Percentiles rank a stretch among this genome's conserved stretches.
phyloP scores from a whole-genome alignment of 768 basidiomycete species.

The Leccinellum luteum region DNA sequence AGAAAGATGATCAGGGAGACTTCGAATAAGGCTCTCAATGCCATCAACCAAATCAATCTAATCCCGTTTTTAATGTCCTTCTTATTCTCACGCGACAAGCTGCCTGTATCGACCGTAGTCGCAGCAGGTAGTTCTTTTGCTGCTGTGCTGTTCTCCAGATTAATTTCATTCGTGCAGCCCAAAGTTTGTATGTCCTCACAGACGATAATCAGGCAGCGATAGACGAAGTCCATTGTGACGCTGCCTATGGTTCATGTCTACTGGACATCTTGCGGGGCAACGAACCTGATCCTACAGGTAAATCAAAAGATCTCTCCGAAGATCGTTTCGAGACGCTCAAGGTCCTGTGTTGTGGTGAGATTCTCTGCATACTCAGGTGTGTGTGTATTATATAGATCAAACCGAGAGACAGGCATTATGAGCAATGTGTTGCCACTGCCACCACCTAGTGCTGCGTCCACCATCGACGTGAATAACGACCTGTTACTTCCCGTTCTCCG shows the following conservation, averaged over 20 bases:
- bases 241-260: constrained; percentile 61
- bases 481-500: constrained; percentile 68
- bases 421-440: constrained; percentile 76
- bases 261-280: constrained; percentile 54
- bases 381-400: not conserved
- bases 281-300: constrained; percentile 30
- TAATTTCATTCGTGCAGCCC: constrained; percentile 49
- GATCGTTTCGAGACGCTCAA: constrained; percentile 52
- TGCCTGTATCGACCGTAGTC: constrained; percentile 70
- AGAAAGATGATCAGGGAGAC: constrained; percentile 63
- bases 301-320: constrained; percentile 43
- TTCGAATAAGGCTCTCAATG: constrained; percentile 78
- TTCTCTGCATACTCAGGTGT: not conserved
- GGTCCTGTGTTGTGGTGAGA: constrained; percentile 68
- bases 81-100: constrained; percentile 61
- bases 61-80: constrained; percentile 91
- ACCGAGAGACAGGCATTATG: constrained; percentile 54
- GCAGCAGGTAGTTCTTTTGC: constrained; percentile 63
- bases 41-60: constrained; percentile 78
- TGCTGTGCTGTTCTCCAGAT: not conserved
- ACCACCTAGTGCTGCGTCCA: constrained; percentile 58
- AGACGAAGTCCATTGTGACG: constrained; percentile 58
- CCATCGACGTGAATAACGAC: constrained; percentile 67
- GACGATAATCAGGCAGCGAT: constrained; percentile 85
- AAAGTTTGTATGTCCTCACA: constrained; percentile 89